These are phyloP conservation scores for Penicillium silybi DNA, from an alignment of 495 filamentous ascomycete genomes.

Conservation along the genomic window DNA sequence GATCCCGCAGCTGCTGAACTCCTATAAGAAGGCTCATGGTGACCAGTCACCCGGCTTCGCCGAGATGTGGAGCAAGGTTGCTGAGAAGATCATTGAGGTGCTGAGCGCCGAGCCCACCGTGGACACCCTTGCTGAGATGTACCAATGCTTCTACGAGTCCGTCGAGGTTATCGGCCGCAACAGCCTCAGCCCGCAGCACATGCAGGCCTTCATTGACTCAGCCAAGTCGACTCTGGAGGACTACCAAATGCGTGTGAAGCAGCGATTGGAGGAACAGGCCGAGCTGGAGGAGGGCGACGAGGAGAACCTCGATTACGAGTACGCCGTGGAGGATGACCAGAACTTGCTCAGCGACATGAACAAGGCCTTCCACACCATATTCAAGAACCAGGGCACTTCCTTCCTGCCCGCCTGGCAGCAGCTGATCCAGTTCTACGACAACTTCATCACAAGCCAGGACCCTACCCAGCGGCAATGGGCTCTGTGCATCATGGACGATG, in stretches of 20 bases:
- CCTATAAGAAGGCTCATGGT: constrained; percentile 88
- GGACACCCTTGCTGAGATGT: constrained; percentile 97
- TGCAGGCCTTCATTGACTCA: constrained; percentile 81
- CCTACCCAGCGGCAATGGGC: constrained; percentile 97
- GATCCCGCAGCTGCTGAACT: constrained; percentile 89
- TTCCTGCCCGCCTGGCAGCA: constrained; percentile 89
- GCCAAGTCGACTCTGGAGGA: constrained; percentile 82
- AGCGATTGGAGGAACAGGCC: constrained; percentile 71
- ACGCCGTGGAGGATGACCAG: constrained; percentile 97
- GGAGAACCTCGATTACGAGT: constrained; percentile 59
- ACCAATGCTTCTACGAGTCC: constrained; percentile 99
- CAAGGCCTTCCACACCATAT: constrained; percentile 98
- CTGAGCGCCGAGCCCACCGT: constrained; percentile 92
- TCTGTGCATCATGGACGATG: constrained; percentile 96
- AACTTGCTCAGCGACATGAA: constrained; percentile 98
- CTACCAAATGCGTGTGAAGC: constrained; percentile 79
- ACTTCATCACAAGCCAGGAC: constrained; percentile 78
- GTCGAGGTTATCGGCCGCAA: constrained; percentile 89
- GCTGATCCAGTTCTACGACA: constrained; percentile 76
- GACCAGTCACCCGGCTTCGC: constrained; percentile 66
- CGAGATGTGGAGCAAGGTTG: constrained; percentile 78
- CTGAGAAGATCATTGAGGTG: constrained; percentile 89
- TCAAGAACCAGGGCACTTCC: constrained; percentile 82
- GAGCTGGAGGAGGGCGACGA: constrained; percentile 82
- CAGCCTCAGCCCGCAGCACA: constrained; percentile 70